Evolutionary conservation across 2,329 filamentous ascomycete genomes (phyloP), one percentile per base, ranked within the genome.

Genomic region (Paracorniculantispora psalliotae): DNA sequence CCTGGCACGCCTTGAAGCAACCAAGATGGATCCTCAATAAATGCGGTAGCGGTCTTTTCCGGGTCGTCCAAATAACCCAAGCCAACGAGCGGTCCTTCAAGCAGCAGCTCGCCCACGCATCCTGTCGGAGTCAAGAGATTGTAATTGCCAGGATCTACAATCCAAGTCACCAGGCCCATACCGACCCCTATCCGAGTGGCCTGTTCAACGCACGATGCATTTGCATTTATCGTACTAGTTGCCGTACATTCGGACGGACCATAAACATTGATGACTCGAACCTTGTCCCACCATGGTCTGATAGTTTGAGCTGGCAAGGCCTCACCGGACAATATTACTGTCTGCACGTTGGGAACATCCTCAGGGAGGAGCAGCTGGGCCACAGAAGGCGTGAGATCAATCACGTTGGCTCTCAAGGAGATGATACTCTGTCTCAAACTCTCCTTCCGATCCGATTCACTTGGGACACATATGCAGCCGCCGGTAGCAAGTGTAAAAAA

Each of bases 1-100:
- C 25, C 8, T n/a, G 47, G 21, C 21, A 44, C 4, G n/a, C 37
- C 43, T 10, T 35, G 25, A n/a, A 44, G 37, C 23, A 75, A 5
- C 60, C 77, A 76, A 2, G 73, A 74, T 54, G 73, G 69, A 21
- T 71, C 66, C 39, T 80, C 72, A 53, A 82, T 50, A 43, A 66
- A 74, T 65, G 28, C 65, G 52, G 49, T 67, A 56, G 13, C 67
- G 4, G 66, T 70, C 56, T 61, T 63, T 25, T 52, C 57, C 0
- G 55, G 28, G 19, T 66, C 63, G 5, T 59, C 50, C 13, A 68
- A 59, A 33, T 65, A 72, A 17, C 65, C 65, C 1, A 55, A 44
- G 2, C 63, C 63, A 5, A 71, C 59, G 0, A 66, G 52, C 2
- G 66, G 65, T 0, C 67, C 67, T 51, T 70, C 66, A 8, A 71